Base-by-base conservation (phyloP, 768 basidiomycete species). In the Kondoa malvinella region DNA sequence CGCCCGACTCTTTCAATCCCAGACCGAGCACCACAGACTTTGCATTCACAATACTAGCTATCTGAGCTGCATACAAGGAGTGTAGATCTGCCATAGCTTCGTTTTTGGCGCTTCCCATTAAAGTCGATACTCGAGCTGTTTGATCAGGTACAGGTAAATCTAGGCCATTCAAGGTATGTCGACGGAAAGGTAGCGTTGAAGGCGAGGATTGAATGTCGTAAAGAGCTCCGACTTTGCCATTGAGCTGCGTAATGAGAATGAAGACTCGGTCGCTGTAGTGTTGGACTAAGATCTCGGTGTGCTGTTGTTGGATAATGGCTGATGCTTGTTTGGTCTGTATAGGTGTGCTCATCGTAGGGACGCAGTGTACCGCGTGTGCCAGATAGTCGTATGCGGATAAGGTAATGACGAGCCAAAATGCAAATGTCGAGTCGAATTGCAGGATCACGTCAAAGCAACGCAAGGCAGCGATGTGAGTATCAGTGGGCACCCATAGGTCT, bases 191-290 rank as follows among this genome's bases (percentile, higher is more conserved):
- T 1, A 21, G 58, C 26, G 34, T 17, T 12, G 65, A 12, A 8
- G 60, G 1, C 16, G 69, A 25, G 30, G n/a, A 25, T 14, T 33
- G n/a, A 16, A 1, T 29, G 69, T 78, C 76, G 75, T 94, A 91
- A 78, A 97, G 75, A 74, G 82, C 85, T 67, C 92, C 92, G 15
- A 94, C 86, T 82, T 91, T 92, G 40, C 40, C 40, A 50, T 88
- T 88, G 69, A 89, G 76, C 77, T 97, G 92, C 0, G 90, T 92
- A 65, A 96, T 81, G 27, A 95, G 80, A n/a, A 95, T 85, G 25
- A 97, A 80, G 15, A 84, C 79, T 29, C 89, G 82, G 78, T 96
- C 92, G 65, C 83, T 82, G 75, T 84, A 97, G 0, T 80, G 79
- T 73, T 95, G 90, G 4, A 92, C 75, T 58, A 92, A 71, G 17